Conservation (phyloP, 768 basidiomycete species). For the Tylopilus vinaceipallidus region DNA sequence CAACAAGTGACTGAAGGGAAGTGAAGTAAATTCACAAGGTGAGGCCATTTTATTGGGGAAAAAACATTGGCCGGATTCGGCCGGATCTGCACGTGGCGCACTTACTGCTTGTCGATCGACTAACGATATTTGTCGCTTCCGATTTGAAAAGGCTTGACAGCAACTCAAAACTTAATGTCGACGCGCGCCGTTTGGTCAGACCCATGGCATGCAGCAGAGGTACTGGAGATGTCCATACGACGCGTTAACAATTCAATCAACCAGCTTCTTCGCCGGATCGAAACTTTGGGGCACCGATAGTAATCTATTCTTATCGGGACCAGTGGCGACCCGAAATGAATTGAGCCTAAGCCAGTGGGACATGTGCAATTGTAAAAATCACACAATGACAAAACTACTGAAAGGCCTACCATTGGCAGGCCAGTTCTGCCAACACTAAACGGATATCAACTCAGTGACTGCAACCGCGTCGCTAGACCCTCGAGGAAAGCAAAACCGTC, state of each 20-base stretch:
- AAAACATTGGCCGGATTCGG: constrained; percentile 18
- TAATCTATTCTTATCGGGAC: background rate
- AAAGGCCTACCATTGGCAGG: background rate
- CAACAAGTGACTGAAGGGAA: background rate
- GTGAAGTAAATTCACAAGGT: background rate
- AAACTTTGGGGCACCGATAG: constrained; percentile 1
- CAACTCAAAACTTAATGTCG: too few species aligned
- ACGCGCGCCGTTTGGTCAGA: too few species aligned
- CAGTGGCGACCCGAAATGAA: background rate
- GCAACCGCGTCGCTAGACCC: constrained; percentile 54
- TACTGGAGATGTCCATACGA: background rate
- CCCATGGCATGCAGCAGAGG: too few species aligned
- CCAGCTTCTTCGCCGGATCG: background rate
- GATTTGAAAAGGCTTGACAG: too few species aligned
- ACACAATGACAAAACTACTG: background rate
- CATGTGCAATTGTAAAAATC: background rate
- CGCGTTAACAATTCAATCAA: too few species aligned
- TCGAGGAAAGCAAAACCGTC: constrained; percentile 71
- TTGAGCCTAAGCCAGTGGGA: background rate
- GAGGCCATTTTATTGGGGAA: constrained; percentile 29
- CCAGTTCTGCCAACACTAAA: background rate
- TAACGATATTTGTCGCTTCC: too few species aligned
- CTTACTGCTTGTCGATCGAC: too few species aligned
- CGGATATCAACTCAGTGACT: constrained; percentile 21
- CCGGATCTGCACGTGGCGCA: constrained; percentile 28